These are phyloP conservation scores for Chondrus crispus DNA, from an alignment of 23 red algal genomes.

Conservation along the genomic window DNA sequence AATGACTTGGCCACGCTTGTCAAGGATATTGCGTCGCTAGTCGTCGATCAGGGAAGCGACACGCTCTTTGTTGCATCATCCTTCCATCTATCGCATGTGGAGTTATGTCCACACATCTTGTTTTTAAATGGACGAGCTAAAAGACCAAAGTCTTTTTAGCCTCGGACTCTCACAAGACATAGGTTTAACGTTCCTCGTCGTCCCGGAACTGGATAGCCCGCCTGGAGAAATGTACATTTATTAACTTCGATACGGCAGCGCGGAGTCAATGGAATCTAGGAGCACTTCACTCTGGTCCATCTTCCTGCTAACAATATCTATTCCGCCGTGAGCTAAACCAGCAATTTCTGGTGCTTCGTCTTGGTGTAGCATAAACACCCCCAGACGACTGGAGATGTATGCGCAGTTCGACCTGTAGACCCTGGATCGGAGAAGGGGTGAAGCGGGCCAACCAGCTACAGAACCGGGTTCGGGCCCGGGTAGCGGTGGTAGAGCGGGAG, in stretches of 20 bases:
- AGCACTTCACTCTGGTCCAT: conserved; percentile 17
- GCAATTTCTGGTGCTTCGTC: conserved; percentile 59
- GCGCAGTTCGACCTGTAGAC: no score
- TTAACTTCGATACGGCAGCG: neutral
- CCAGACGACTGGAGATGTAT: no score
- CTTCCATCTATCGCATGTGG: conserved; percentile 68
- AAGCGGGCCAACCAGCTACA: no score
- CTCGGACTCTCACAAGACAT: no score
- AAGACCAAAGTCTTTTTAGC: no score
- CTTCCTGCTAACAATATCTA: conserved; percentile 32
- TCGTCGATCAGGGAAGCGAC: conserved; percentile 90
- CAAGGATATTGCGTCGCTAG: conserved; percentile 75
- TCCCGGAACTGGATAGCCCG: neutral
- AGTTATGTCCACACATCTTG: conserved; percentile 64
- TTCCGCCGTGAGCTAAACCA: conserved; percentile 46
- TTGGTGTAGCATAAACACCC: no score
- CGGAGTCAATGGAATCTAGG: neutral
- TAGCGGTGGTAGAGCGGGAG: no score
- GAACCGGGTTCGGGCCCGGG: no score
- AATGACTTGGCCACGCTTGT: conserved; percentile 86
- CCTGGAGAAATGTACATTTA: neutral
- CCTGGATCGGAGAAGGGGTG: no score
- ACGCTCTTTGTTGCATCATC: conserved; percentile 58
- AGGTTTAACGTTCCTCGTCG: neutral
- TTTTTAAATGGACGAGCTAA: conserved; percentile 71